Base-by-base conservation (phyloP, 2,329 filamentous ascomycete species). In the Arthroderma sp. region DNA sequence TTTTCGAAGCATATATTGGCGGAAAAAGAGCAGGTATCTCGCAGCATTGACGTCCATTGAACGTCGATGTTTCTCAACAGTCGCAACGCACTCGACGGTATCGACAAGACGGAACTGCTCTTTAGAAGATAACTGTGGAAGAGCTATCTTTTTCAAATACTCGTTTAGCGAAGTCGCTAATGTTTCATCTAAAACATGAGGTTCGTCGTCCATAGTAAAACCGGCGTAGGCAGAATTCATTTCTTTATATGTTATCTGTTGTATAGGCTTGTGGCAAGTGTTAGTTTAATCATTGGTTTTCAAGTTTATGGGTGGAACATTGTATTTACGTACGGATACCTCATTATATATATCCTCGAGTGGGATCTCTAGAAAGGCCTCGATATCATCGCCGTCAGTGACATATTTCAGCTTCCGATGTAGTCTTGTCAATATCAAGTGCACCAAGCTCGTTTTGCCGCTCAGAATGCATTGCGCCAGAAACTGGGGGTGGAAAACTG, bases 31-130 rank as follows among this genome's bases (percentile, higher is more conserved):
- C 72, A 95, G 82, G 70, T 91, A 96, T 44, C 89, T 83, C 7
- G 87, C 86, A 2, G 87, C 91, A 66, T 95, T 95, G 65, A 88
- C 87, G 66, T 96, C 91, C 73, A 96, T 86, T 2, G 90, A 95
- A 4, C 88, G 82, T 17, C 89, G 82, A 66, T 96, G 88, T 65
- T 86, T 87, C 68, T 95, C 89, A 0, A 95, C 88, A 39, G 87
- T 81, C 2, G 87, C 86, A 47, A 86, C 82, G 61, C 90, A 95
- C 70, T 95, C 88, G 37, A 93, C 80, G 52, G 91, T 91, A 65
- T 93, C 86, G 15, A 86, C 85, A 1, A 95, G 75, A 63, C 88
- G 86, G 57, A 94, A 91, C 66, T 95, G 90, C 66, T 95, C 88
- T 58, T 88, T 86, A 31, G 86, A 86, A 0, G 89, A 90, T 0